A percentile compares a stretch with the other conserved stretches of the same genome.
phyloP scores from a whole-genome alignment of 2,329 filamentous ascomycete species.

The Penicillium sp. region DNA sequence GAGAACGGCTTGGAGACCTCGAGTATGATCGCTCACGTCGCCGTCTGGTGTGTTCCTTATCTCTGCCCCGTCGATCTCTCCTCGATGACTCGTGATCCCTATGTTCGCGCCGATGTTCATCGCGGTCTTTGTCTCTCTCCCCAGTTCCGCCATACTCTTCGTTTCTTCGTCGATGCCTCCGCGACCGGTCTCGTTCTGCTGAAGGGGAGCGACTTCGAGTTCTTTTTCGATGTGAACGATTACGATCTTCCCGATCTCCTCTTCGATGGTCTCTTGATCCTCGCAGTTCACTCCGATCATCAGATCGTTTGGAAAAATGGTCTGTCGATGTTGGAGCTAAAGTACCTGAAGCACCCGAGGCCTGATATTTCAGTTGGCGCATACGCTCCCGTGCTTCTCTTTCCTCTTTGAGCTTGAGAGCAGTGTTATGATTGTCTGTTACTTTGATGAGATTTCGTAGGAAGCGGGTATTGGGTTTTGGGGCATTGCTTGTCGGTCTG shows the following conservation, averaged over 20 bases:
- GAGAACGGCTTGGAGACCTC: constrained; percentile 24
- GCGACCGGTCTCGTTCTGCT: constrained; percentile 25
- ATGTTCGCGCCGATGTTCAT: constrained; percentile 17
- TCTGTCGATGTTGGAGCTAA: constrained; percentile 24
- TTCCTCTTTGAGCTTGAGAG: constrained; percentile 78
- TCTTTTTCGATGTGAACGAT: constrained; percentile 31
- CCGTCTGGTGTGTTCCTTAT: constrained; percentile 10
- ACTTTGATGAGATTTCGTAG: constrained; percentile 83
- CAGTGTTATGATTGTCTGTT: constrained; percentile 85
- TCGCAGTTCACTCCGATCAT: constrained; percentile 22
- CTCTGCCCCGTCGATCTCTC: constrained; percentile 16
- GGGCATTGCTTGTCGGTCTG: constrained; percentile 65
- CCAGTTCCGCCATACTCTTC: constrained; percentile 20
- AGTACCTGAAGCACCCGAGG: constrained; percentile 3
- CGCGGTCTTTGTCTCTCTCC: constrained; percentile 17
- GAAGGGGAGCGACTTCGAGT: constrained; percentile 31
- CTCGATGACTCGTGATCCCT: constrained; percentile 15
- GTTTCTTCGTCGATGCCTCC: constrained; percentile 26
- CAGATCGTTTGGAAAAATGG: constrained; percentile 38
- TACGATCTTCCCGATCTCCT: constrained; percentile 22
- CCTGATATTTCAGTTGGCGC: constrained; percentile 54
- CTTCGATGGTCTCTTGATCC: constrained; percentile 22
- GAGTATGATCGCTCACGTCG: constrained; percentile 19
- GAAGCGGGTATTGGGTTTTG: constrained; percentile 90
- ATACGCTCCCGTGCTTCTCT: constrained; percentile 74